Evolutionary conservation across 768 basidiomycete genomes (phyloP), one percentile per base, ranked within the genome.

Genomic region (Cyathus striatus): DNA sequence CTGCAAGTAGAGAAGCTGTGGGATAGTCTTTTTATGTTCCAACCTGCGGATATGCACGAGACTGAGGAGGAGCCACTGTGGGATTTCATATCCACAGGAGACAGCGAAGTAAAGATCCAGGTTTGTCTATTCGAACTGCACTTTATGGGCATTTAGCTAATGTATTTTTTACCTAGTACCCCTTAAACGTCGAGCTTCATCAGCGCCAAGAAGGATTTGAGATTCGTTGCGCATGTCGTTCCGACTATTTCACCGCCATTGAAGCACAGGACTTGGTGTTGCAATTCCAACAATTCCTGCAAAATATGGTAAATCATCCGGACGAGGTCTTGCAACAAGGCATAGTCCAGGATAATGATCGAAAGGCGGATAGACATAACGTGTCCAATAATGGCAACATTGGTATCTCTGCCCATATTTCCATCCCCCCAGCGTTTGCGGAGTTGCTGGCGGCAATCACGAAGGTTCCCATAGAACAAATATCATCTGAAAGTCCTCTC

Each of bases 11-110:
- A 56, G 20, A 49, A 41, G 6, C 45, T 75, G 9, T 72, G 69
- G 59, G 69, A 69, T 38, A 66, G 65, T 44, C 51, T 75, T 30
- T 73, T 75, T 47, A 52, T 75, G 9, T 75, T 69, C 51, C 71
- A 75, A 43, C 65, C 68, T 12, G 41, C 41, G 27, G 40, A 47
- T 26, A 10, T 47, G 35, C 20, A 2, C 12, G 20, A 57, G 45
- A 12, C 46, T 49, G 18, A 47, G 45, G 23, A 37, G 50, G 21
- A 53, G 48, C 18, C 35, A 53, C 37, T 68, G 53, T 64, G 72
- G 70, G 47, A 37, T 16, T 58, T 56, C 6, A 56, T 55, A 35
- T 27, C 44, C 2, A 22, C 22, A 12, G 38, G 27, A 9, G 41
- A 54, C 10, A 32, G 42, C 3, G 55, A 54, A 6, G 42, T 48